Conservation (phyloP, 78 protist genomes). For the Dictyostelium intermedium region DNA sequence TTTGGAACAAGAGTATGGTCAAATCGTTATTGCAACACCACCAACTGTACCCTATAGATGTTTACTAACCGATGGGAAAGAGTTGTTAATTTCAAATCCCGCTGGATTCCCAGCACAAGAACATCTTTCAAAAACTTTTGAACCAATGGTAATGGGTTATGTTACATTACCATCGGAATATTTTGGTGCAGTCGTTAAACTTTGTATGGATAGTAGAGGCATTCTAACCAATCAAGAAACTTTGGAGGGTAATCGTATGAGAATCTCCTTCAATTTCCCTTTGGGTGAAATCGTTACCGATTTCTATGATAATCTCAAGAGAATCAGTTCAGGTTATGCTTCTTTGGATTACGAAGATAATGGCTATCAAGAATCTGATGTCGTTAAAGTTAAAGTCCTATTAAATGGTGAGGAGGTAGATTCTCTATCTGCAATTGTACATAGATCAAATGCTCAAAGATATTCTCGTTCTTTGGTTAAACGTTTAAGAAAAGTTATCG, state of each 20-base stretch:
- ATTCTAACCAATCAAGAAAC: slow-evolving; percentile 30
- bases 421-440: slow-evolving; percentile 86
- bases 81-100: slow-evolving; percentile 54
- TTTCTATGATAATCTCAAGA: slow-evolving; percentile 84
- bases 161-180: slow-evolving; percentile 82
- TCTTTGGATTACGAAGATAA: slow-evolving; percentile 88
- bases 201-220: slow-evolving; percentile 73
- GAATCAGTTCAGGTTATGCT: slow-evolving; percentile 89
- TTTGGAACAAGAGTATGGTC: slow-evolving; percentile 85
- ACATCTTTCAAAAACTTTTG: slow-evolving; percentile 8
- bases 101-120: slow-evolving; percentile 40
- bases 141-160: slow-evolving; percentile 84
- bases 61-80: slow-evolving; percentile 17
- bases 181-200: slow-evolving; percentile 65
- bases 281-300: slow-evolving; percentile 86
- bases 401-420: slow-evolving; percentile 88
- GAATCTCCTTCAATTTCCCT: slow-evolving; percentile 83
- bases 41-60: slow-evolving; percentile 91
- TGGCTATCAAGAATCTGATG: slow-evolving; percentile 74
- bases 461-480: slow-evolving; percentile 32
- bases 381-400: slow-evolving; percentile 73
- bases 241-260: slow-evolving; percentile 58
- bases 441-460: neutral
- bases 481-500: slow-evolving; percentile 51
- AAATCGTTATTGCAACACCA: slow-evolving; percentile 86